Evolutionary conservation across 495 filamentous ascomycete genomes (phyloP).

Genomic region (Xylaria palmicola): DNA sequence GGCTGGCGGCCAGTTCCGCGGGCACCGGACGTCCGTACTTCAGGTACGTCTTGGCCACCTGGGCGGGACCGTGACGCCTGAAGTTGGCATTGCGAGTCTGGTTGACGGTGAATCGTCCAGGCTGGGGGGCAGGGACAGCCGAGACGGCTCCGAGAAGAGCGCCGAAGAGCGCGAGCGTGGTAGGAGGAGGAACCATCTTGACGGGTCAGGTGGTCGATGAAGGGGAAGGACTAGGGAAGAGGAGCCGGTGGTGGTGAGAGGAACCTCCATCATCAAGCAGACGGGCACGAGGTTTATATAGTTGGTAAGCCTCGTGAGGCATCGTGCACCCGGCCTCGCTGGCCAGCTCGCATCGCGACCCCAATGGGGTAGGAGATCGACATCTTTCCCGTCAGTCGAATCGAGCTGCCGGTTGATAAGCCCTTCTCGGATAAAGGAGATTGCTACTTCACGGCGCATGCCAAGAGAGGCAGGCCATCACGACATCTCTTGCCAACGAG

Average conservation of each 20-base stretch:
- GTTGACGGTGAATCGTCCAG: constrained; percentile 47
- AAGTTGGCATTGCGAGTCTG: constrained; percentile 52
- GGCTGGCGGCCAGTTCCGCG: constrained; percentile 34
- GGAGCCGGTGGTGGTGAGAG: background rate
- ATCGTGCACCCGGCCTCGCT: background rate
- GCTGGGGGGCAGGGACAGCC: constrained; percentile 35
- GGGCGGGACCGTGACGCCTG: constrained; percentile 46
- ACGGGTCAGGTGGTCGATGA: background rate
- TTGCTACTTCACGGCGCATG: constrained; percentile 3
- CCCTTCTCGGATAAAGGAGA: background rate
- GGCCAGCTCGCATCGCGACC: background rate
- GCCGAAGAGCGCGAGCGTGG: constrained; percentile 12
- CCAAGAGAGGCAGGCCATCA: constrained; percentile 12
- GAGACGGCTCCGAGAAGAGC: constrained; percentile 24
- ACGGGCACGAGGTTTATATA: constrained; percentile 7
- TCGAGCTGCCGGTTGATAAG: background rate
- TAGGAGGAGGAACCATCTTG: constrained; percentile 4
- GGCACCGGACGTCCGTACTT: constrained; percentile 54
- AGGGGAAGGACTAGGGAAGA: background rate
- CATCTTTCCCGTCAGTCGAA: background rate
- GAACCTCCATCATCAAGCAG: background rate
- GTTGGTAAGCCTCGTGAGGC: background rate
- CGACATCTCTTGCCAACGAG: constrained; percentile 1
- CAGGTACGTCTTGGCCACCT: constrained; percentile 55
- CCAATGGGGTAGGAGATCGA: constrained; percentile 10